A percentile compares a stretch with the other conserved stretches of the same genome.
These are phyloP conservation scores for Tuber magnatum DNA, from an alignment of 495 filamentous ascomycete genomes.

Conservation along the genomic window DNA sequence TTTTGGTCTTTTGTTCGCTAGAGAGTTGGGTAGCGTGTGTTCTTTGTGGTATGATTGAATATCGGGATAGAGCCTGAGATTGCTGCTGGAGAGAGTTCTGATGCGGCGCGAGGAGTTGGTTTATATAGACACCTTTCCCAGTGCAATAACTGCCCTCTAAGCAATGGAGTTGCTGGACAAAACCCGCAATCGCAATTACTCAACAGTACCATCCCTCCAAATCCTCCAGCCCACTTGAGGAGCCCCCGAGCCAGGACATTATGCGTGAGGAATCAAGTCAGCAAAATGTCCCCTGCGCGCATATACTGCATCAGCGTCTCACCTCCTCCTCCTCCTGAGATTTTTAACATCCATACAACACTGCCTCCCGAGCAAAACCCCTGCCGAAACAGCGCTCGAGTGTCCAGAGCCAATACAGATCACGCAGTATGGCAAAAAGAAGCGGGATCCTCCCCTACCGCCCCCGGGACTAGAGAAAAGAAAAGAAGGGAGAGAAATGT, in stretches of 20 bases:
- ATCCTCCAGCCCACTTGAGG: neutral
- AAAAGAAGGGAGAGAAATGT: too few relatives aligned
- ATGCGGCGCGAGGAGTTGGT: neutral
- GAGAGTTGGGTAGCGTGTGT: neutral
- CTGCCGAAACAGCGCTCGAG: neutral
- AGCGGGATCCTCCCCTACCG: neutral
- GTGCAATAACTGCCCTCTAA: neutral
- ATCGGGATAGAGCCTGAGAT: neutral
- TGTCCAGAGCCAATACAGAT: neutral
- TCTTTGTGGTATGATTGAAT: neutral
- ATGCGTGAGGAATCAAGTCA: neutral
- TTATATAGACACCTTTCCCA: neutral
- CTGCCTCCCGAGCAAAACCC: neutral
- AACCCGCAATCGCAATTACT: neutral
- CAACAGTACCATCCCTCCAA: neutral
- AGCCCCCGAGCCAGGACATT: neutral
- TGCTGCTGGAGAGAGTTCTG: neutral
- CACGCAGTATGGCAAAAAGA: neutral
- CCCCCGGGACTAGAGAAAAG: neutral
- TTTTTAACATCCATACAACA: neutral
- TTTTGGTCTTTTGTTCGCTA: neutral
- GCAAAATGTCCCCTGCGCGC: neutral
- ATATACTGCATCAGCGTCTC: neutral
- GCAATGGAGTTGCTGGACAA: neutral
- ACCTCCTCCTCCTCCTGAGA: neutral